phyloP scores from a whole-genome alignment of 148 eudicot species.

The Tetragonia tetragonoides region DNA sequence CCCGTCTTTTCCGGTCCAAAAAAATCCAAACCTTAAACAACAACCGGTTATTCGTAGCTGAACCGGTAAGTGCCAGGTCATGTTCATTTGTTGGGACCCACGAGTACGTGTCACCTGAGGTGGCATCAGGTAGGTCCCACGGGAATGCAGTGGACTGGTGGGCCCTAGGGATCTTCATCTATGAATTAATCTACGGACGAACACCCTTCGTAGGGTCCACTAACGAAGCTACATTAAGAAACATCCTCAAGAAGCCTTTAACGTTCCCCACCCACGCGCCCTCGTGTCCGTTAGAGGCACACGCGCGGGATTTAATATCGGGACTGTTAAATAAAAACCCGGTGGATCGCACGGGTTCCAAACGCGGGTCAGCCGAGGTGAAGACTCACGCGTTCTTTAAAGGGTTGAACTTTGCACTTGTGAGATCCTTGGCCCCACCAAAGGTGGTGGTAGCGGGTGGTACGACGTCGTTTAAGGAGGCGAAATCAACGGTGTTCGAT shows the following conservation, averaged over 20 bases:
- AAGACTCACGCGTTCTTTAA: constrained; percentile 85
- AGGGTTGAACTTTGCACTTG: constrained; percentile 67
- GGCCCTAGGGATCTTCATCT: constrained; percentile 75
- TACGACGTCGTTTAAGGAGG: constrained; percentile 24
- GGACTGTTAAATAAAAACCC: constrained; percentile 60
- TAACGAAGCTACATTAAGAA: constrained; percentile 60
- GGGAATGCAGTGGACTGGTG: constrained; percentile 94
- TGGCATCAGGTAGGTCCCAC: constrained; percentile 76
- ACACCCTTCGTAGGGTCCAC: constrained; percentile 63
- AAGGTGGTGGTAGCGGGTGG: constrained; percentile 31
- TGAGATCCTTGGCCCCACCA: constrained; percentile 65
- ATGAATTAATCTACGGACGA: constrained; percentile 81
- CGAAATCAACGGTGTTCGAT: constrained; percentile 38
- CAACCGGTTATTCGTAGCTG: constrained; percentile 68
- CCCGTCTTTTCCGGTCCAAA: constrained; percentile 67
- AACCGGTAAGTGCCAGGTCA: constrained; percentile 76
- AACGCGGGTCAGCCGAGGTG: constrained; percentile 75
- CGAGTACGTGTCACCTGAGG: constrained; percentile 91
- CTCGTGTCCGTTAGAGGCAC: constrained; percentile 33
- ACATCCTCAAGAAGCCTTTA: constrained; percentile 57
- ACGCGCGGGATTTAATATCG: constrained; percentile 64
- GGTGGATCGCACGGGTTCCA: constrained; percentile 53
- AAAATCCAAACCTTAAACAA: constrained; percentile 53
- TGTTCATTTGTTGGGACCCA: constrained; percentile 90
- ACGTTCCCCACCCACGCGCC: constrained; percentile 53